Evolutionary conservation across 1,284 basidiomycete species (phyloP).

Genomic region (Fomes fomentarius): DNA sequence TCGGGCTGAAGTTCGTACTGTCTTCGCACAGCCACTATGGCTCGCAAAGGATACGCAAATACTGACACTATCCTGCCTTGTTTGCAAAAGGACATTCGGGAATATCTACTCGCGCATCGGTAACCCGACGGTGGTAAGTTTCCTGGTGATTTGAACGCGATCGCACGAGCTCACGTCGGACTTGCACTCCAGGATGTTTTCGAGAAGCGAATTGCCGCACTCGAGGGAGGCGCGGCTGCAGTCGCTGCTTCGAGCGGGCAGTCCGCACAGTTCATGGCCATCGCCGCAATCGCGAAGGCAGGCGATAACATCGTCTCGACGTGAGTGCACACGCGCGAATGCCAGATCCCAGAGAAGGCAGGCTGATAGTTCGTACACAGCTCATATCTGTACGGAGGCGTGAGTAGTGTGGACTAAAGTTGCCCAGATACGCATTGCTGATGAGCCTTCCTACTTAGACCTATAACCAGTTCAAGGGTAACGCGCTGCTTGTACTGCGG

Average conservation of each 20-base stretch:
- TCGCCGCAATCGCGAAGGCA: slow-evolving; percentile 61
- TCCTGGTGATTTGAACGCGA: no score
- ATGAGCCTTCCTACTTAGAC: no score
- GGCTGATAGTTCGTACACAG: slow-evolving; percentile 31
- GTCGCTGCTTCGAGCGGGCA: slow-evolving; percentile 82
- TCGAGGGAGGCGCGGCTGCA: slow-evolving; percentile 83
- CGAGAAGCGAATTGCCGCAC: slow-evolving; percentile 83
- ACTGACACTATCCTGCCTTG: no score
- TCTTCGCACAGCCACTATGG: not conserved
- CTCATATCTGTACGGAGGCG: slow-evolving; percentile 70
- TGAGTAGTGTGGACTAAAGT: no score
- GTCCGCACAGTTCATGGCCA: slow-evolving; percentile 81
- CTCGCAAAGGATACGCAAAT: no score
- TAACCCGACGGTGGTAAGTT: slow-evolving; percentile 80
- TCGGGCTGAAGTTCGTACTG: slow-evolving; percentile 61
- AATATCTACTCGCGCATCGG: slow-evolving; percentile 81
- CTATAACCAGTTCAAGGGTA: slow-evolving; percentile 89
- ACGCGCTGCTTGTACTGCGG: not conserved
- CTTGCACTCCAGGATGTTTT: slow-evolving; percentile 84
- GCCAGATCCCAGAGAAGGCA: not conserved
- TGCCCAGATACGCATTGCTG: no score
- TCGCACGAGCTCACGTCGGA: not conserved
- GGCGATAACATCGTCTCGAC: slow-evolving; percentile 86
- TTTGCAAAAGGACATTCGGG: slow-evolving; percentile 54
- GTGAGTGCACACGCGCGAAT: slow-evolving; percentile 36